Percentiles rank a stretch among this genome's conserved stretches.
Conservation (phyloP, 2,329 filamentous ascomycete genomes). For the Penicillium corylophilum region DNA sequence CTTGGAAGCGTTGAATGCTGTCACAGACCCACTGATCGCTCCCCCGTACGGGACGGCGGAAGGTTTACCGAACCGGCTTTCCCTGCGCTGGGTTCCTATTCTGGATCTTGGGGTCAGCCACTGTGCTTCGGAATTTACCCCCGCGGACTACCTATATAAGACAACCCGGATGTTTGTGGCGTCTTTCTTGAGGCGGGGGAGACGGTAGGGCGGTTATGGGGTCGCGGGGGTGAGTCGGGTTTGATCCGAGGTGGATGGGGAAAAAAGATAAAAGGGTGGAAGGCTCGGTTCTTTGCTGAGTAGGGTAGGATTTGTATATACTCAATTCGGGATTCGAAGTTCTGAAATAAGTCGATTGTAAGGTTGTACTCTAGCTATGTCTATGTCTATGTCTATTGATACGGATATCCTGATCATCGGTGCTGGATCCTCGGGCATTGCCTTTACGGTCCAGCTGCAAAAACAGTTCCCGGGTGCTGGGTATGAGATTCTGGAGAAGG, state of each 20-base stretch:
- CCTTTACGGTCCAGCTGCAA: constrained; percentile 48
- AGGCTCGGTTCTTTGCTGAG: not conserved
- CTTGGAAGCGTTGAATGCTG: not conserved
- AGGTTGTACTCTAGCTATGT: constrained; percentile 15
- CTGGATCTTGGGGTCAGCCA: not conserved
- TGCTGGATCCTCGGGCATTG: constrained; percentile 50
- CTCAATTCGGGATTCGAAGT: not conserved
- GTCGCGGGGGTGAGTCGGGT: not conserved
- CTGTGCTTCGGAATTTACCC: not conserved
- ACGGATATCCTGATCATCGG: constrained; percentile 52
- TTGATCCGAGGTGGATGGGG: not conserved
- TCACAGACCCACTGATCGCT: constrained; percentile 8
- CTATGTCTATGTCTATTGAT: constrained; percentile 27
- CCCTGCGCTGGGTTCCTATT: not conserved
- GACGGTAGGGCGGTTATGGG: constrained; percentile 1
- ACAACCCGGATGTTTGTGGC: not conserved
- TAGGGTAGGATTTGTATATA: not conserved
- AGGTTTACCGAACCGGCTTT: constrained; percentile 12
- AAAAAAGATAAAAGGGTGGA: not conserved
- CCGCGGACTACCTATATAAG: constrained; percentile 1
- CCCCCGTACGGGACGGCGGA: not conserved
- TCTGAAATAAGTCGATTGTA: not conserved
- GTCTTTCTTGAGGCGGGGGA: not conserved
- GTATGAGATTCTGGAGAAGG: constrained; percentile 49
- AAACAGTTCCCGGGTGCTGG: constrained; percentile 38